Percentiles rank a stretch among this genome's conserved stretches.
Conservation (phyloP, 2,329 filamentous ascomycete genomes). For the Fusarium udum region DNA sequence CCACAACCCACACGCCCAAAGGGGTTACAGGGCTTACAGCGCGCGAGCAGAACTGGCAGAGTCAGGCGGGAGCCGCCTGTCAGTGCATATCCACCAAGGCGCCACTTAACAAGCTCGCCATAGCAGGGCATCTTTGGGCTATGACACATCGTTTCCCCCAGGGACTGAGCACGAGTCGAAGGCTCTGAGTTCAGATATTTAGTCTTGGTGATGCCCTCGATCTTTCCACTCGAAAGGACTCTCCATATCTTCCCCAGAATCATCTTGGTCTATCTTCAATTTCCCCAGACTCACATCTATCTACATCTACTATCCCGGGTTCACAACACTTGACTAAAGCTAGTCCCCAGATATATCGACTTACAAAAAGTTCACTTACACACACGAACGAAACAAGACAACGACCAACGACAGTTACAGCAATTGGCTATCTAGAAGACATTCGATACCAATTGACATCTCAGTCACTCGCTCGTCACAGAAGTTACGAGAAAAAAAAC, state of each 20-base stretch:
- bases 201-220: conserved; percentile 40
- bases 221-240: conserved; percentile 31
- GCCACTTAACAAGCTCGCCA: conserved; percentile 45
- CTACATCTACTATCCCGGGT: neutral
- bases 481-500: conserved; percentile 7
- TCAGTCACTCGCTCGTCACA: conserved; percentile 6
- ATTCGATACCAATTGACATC: conserved; percentile 23
- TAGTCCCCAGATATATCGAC: conserved; percentile 20
- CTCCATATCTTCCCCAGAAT: conserved; percentile 36
- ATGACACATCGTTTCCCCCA: conserved; percentile 44
- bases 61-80: conserved; percentile 41
- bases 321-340: conserved; percentile 15
- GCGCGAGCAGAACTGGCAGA: conserved; percentile 31
- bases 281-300: conserved; percentile 35
- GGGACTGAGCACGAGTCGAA: conserved; percentile 30
- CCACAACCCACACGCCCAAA: conserved; percentile 38
- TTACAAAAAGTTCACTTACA: conserved; percentile 27
- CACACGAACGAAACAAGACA: conserved; percentile 15
- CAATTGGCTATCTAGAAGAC: conserved; percentile 4
- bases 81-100: conserved; percentile 34
- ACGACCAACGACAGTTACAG: neutral
- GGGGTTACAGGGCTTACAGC: conserved; percentile 27
- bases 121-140: conserved; percentile 39
- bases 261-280: conserved; percentile 20
- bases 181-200: conserved; percentile 38